Evolutionary conservation across 2,329 filamentous ascomycete genomes (phyloP), one percentile per base, ranked within the genome.

Genomic region (Ambrosiella cleistominuta): DNA sequence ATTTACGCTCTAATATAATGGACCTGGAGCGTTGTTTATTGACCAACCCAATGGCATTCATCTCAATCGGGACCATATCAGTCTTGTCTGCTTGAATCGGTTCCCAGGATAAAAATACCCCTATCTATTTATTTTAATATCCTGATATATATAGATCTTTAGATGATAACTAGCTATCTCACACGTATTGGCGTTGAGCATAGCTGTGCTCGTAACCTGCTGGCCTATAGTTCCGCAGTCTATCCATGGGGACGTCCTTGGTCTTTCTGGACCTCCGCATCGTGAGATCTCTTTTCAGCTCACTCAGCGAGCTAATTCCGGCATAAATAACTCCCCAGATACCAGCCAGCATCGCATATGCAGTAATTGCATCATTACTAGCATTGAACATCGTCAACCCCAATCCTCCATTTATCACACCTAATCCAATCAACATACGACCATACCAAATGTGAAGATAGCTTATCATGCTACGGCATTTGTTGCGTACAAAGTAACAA

Each of bases 371-470:
- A 9, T 66, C 64, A 2, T 61, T 67, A 0, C 68, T 62, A 0
- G 73, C 71, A 13, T 63, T 62, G 0, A 76, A 71, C 13, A 82
- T 69, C 62, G 74, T 61, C 36, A 85, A 68, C 2, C 82, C 82
- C 3, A 85, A 67, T 0, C 81, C 82, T 58, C 81, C 82, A 63
- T 85, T 85, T 63, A 84, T 66, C 50, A 83, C 71, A 35, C 79
- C 81, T 2, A 83, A 65, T 15, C 77, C 58, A 62, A 85, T 77
- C 49, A 84, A 66, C 1, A 70, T 63, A 15, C 81, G 75, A 11
- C 82, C 82, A 64, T 75, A 81, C 79, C 79, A 84, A 63, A 82
- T 76, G 65, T 85, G 82, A 1, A 70, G 65, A 62, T 82, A 68
- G 62, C 78, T 80, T 61, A 82, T 65, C 45, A 70, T 13, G 6